Base-by-base conservation (phyloP, 495 filamentous ascomycete genomes). In the Podospora australis region DNA sequence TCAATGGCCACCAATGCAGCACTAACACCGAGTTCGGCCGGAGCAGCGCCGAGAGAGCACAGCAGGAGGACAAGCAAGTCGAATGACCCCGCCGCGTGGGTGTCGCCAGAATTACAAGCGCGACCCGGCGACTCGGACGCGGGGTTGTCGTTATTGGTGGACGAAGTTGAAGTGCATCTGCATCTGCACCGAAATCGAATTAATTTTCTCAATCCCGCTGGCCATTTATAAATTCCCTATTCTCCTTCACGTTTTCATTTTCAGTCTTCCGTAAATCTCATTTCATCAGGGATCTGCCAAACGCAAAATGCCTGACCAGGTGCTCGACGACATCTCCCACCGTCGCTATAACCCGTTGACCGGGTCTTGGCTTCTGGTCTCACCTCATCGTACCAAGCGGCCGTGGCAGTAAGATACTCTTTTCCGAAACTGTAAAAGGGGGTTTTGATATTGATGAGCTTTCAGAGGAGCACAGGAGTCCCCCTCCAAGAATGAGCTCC, bases 321-420 rank as follows among this genome's bases (percentile, higher is more conserved):
- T 99, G 38, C 86, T 99, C 17, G 80, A 99, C 73, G 90, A 97
- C 63, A 96, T 99, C 59, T 96, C 92, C 24, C 92, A 99, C 64
- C 75, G 94, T 53, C 83, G 92, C 55, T 97, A 83, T 66, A 99
- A 99, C 64, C 90, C 89, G 23, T 70, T 99, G 39, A 82, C 84
- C 32, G 90, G 87, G 22, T 89, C 84, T 25, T 92, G 88, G 82
- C 73, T 99, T 44, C 74, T 99, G 11, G 92, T 97, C 13, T 96
- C 92, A 7, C 92, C 92, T 32, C 92, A 99, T 66, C 74, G 92
- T 44, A 96, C 88, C 49, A 96, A 96, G 78, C 78, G 92, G 48
- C 92, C 92, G 56, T 99, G 92, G 92, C 92, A 96, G 92, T 96
- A 71, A 80, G 89, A 40, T 6, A n/a, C n/a, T n/a, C n/a, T n/a